These are phyloP conservation scores for Apiotrichum akiyoshidainum DNA, from an alignment of 1,284 basidiomycete genomes.

Conservation along the genomic window DNA sequence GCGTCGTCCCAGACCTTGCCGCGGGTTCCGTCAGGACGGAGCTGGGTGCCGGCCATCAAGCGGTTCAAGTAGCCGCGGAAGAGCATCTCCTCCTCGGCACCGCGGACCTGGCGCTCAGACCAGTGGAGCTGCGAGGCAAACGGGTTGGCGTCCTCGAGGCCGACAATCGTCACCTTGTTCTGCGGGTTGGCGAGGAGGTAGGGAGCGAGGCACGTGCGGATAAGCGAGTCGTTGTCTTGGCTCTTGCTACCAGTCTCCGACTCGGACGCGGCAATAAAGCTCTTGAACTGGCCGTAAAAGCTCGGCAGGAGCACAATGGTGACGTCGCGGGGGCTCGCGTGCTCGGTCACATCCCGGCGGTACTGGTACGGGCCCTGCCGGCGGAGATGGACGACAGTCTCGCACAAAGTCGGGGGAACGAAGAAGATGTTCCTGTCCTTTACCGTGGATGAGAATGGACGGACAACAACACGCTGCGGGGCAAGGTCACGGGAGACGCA, in stretches of 20 bases:
- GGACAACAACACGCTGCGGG: neutral
- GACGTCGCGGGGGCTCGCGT: neutral
- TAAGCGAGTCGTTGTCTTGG: neutral
- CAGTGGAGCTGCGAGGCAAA: constrained; percentile 3
- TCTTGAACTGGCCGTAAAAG: constrained; percentile 5
- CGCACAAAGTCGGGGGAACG: neutral
- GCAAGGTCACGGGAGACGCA: neutral
- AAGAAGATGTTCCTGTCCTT: neutral
- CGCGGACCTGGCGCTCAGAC: neutral
- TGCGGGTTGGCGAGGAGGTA: neutral
- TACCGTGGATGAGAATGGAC: neutral
- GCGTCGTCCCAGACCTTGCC: neutral
- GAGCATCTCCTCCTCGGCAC: neutral
- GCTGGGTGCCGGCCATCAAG: neutral
- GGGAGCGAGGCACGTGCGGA: neutral
- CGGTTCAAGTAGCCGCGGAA: neutral
- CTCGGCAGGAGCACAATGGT: neutral
- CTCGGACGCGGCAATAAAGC: neutral
- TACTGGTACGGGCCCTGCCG: neutral
- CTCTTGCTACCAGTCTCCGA: neutral
- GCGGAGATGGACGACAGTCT: neutral
- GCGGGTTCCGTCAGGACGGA: neutral
- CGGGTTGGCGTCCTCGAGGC: constrained; percentile 8
- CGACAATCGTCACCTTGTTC: constrained; percentile 3
- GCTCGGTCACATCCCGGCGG: neutral